These are phyloP conservation scores for Nadsonia starkeyi-henricii DNA, from an alignment of 1,139 yeast genomes.

Conservation along the genomic window DNA sequence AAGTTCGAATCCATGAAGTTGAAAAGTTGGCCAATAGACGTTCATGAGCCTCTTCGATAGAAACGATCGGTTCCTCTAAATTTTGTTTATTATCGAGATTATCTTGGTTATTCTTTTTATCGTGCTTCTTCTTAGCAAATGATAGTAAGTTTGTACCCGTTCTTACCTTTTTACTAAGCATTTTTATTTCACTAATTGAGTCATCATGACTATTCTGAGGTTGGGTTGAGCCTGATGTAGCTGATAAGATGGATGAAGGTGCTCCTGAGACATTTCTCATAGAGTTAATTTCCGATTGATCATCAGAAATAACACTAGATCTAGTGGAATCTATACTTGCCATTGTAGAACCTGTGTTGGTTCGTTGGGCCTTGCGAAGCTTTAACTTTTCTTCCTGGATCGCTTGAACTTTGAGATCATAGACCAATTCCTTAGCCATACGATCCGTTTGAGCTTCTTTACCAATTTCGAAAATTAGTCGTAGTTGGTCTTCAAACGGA, in stretches of 20 bases:
- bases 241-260: neutral
- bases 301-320: neutral
- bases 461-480: slow-evolving; percentile 67
- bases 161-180: neutral
- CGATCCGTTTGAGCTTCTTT: slow-evolving; percentile 55
- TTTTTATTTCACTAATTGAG: neutral
- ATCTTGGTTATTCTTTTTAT: neutral
- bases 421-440: slow-evolving; percentile 39
- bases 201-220: neutral
- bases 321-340: neutral
- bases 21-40: slow-evolving; percentile 35
- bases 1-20: slow-evolving; percentile 52
- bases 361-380: neutral
- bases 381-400: slow-evolving; percentile 12
- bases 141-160: neutral
- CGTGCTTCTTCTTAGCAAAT: neutral
- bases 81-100: neutral
- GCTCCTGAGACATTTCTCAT: neutral
- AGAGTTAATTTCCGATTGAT: neutral
- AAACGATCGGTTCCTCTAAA: slow-evolving; percentile 14
- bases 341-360: neutral
- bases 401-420: slow-evolving; percentile 31
- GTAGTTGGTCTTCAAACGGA: slow-evolving; percentile 70
- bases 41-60: slow-evolving; percentile 23
- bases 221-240: neutral